Evolutionary conservation across 352 stramenopile genomes (phyloP).

Genomic region (Plasmopara halstedii): DNA sequence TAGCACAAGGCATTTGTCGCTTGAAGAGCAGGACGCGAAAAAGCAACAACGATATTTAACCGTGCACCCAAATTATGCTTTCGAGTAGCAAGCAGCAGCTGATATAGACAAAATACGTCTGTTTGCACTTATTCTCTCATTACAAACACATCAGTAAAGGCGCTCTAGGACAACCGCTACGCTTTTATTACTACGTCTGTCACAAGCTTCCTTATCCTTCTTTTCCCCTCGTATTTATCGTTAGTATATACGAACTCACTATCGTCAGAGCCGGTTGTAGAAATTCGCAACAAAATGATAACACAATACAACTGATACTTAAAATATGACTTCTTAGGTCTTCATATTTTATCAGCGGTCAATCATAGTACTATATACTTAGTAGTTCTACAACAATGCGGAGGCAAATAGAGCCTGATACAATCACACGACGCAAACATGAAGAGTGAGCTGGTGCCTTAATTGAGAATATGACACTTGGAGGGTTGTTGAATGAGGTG

Average conservation of each 20-base stretch:
- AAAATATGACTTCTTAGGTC: neutral
- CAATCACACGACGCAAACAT: constrained; percentile 16
- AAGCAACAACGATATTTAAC: constrained; percentile 74
- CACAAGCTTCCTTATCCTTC: no score
- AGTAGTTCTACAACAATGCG: constrained; percentile 45
- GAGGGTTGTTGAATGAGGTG: constrained; percentile 4
- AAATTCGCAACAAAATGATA: no score
- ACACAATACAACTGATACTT: neutral
- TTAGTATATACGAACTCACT: no score
- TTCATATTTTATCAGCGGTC: neutral
- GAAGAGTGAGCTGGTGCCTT: constrained; percentile 5
- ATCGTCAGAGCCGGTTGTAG: no score
- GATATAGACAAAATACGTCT: neutral
- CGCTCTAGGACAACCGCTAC: no score
- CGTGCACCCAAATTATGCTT: constrained; percentile 71
- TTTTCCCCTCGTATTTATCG: no score
- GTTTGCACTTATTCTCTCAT: no score
- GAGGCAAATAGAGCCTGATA: constrained; percentile 8
- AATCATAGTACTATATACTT: constrained; percentile 35
- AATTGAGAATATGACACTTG: constrained; percentile 7
- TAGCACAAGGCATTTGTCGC: constrained; percentile 28
- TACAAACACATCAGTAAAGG: no score
- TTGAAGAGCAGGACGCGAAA: constrained; percentile 38
- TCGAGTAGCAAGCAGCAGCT: constrained; percentile 28
- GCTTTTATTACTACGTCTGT: no score